Percentiles rank a stretch among this genome's conserved stretches.
Evolutionary conservation across 768 basidiomycete species (phyloP).

Genomic region (Phaeolepiota aurea): DNA sequence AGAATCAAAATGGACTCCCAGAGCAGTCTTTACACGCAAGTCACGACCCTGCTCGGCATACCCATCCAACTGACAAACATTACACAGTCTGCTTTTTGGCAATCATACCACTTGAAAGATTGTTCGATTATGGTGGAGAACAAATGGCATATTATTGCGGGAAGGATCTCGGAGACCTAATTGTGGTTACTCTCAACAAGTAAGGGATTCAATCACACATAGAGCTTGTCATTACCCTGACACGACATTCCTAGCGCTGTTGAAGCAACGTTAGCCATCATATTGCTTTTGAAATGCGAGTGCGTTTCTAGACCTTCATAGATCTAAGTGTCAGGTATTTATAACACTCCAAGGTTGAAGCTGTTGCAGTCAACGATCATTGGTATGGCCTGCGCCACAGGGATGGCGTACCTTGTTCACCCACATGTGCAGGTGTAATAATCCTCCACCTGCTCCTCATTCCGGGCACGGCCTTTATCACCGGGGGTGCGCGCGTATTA

Average conservation of each 20-base stretch:
- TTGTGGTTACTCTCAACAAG: conserved; percentile 62
- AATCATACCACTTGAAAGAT: conserved; percentile 56
- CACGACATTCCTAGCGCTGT: conserved; percentile 36
- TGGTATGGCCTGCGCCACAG: conserved; percentile 32
- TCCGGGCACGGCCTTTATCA: conserved; percentile 64
- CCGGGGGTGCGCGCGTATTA: conserved; percentile 58
- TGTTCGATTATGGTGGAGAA: conserved; percentile 60
- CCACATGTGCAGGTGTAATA: conserved; percentile 42
- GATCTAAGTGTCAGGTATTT: neutral
- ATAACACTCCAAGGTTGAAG: conserved; percentile 34
- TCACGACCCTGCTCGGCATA: conserved; percentile 3
- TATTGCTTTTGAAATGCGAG: conserved; percentile 66
- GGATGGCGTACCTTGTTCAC: neutral
- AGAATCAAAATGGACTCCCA: conserved; percentile 19
- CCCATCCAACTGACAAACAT: conserved; percentile 2
- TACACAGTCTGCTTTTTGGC: conserved; percentile 51
- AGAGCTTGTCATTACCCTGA: neutral
- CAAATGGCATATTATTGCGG: conserved; percentile 51
- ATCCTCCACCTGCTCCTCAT: conserved; percentile 67
- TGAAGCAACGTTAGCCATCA: conserved; percentile 64
- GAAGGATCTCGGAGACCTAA: conserved; percentile 58
- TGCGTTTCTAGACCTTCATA: conserved; percentile 20
- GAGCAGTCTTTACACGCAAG: conserved; percentile 39
- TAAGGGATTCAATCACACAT: conserved; percentile 16
- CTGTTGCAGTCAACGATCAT: conserved; percentile 64